Base-by-base conservation (phyloP, 768 basidiomycete species). In the Boletales sp. region DNA sequence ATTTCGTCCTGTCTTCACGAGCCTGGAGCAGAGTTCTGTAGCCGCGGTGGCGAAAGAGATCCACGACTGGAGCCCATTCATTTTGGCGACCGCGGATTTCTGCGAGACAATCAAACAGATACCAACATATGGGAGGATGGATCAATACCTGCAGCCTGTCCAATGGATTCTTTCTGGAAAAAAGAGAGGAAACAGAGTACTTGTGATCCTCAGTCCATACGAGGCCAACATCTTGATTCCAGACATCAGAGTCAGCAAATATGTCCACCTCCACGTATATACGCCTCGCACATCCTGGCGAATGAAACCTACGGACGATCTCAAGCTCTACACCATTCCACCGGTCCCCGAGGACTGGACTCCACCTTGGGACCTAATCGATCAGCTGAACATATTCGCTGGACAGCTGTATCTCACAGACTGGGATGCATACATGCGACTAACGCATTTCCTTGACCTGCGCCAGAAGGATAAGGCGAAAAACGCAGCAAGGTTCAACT, bases 181-280 rank as follows among this genome's bases (percentile, higher is more conserved):
- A 30, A 36, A 17, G 11, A 11, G 4, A 5, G 12, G 9, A 17
- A 5, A 35, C 6, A 21, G 15, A 15, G 11, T 50, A 27, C 49
- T 50, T 7, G 38, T 50, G 5, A 1, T 50, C 6, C 12, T 51
- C 17, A 51, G 50, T 18, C 43, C 48, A 4, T 50, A 34, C 6
- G 48, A 50, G 18, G 42, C 29, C 15, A n/a, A 44, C 18, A 2
- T 1, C 8, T 11, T 50, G 24, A 27, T 43, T 2, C 19, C 41
- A 11, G 34, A 31, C 2, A 50, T 50, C 36, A 29, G 42, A 13
- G n/a, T 3, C 14, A 43, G 42, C 36, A n/a, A 39, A 13, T 9
- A 43, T n/a, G 36, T 50, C 19, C 48, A 50, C 42, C 42, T 50
- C 5, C 48, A 50, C 13, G 2, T 39, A 2, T 43, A 50, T n/a